Conservation (phyloP, 495 filamentous ascomycete genomes). For the Letharia lupina region DNA sequence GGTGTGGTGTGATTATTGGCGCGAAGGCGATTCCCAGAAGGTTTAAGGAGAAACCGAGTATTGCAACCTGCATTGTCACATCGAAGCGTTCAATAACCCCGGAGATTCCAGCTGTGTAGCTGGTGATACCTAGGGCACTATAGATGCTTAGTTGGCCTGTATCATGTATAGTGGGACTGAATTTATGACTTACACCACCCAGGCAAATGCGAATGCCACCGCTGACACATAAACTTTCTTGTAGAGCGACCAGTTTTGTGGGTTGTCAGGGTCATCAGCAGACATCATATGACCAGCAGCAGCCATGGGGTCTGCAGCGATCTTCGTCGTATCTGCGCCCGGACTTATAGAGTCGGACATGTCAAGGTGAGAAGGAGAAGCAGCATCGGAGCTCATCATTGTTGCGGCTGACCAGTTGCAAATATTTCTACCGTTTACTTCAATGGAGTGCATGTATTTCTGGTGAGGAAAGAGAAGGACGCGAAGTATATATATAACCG, state of each 20-base stretch:
- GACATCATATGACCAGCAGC: constrained; percentile 23
- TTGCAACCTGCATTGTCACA: constrained; percentile 37
- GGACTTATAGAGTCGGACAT: constrained; percentile 2
- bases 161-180: background rate
- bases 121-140: constrained; percentile 44
- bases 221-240: constrained; percentile 36
- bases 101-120: constrained; percentile 39
- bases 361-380: constrained; percentile 5
- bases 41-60: constrained; percentile 35
- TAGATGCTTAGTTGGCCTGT: background rate
- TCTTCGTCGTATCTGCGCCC: constrained; percentile 2
- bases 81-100: constrained; percentile 36
- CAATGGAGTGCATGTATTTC: constrained; percentile 7
- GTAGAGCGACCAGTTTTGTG: constrained; percentile 45
- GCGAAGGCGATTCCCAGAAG: constrained; percentile 36
- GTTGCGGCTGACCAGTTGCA: constrained; percentile 7
- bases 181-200: constrained; percentile 29
- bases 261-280: constrained; percentile 40
- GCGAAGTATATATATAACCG: background rate
- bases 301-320: background rate
- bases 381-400: constrained; percentile 10
- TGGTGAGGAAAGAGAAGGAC: background rate
- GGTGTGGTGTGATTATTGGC: constrained; percentile 34
- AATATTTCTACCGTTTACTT: constrained; percentile 2
- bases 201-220: constrained; percentile 31